A percentile compares a stretch with the other conserved stretches of the same genome.
phyloP scores from a whole-genome alignment of 1,284 basidiomycete genomes.

The Austropuccinia psidii region DNA sequence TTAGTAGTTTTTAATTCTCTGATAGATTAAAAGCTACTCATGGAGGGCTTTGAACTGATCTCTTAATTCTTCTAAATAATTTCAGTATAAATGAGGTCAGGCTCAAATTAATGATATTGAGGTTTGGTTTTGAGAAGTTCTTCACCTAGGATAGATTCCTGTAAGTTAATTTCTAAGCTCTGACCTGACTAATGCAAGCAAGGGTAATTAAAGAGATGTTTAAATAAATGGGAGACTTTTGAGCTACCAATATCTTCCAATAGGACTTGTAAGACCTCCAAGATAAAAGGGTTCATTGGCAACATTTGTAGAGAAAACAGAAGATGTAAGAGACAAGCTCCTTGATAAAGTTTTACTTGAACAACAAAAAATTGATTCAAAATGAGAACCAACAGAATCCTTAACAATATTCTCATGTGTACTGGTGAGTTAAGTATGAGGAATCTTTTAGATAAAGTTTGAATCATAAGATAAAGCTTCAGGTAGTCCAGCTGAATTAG shows the following conservation, averaged over 20 bases:
- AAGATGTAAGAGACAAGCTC: neutral
- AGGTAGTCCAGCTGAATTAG: constrained; percentile 2
- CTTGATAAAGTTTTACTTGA: neutral
- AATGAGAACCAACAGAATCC: constrained; percentile 3
- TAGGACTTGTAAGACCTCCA: constrained; percentile 23
- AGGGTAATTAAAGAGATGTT: constrained; percentile 4
- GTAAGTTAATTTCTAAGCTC: neutral
- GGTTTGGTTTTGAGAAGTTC: neutral
- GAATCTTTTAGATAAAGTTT: constrained; percentile 12
- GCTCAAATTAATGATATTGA: neutral
- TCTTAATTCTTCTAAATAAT: neutral
- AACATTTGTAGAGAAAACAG: constrained; percentile 13
- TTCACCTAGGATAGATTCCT: constrained; percentile 17
- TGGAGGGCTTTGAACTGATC: constrained; percentile 15
- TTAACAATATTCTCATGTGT: constrained; percentile 9
- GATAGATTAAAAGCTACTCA: neutral
- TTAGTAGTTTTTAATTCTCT: neutral
- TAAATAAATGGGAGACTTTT: constrained; percentile 1
- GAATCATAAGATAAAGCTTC: constrained; percentile 34
- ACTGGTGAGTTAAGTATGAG: neutral
- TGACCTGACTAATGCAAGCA: neutral
- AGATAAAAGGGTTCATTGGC: constrained; percentile 12
- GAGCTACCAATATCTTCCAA: constrained; percentile 17
- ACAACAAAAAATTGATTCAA: constrained; percentile 15
- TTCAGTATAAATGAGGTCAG: constrained; percentile 1